Evolutionary conservation across 2,329 filamentous ascomycete genomes (phyloP).

Genomic region (Cladobotryum protrusum): DNA sequence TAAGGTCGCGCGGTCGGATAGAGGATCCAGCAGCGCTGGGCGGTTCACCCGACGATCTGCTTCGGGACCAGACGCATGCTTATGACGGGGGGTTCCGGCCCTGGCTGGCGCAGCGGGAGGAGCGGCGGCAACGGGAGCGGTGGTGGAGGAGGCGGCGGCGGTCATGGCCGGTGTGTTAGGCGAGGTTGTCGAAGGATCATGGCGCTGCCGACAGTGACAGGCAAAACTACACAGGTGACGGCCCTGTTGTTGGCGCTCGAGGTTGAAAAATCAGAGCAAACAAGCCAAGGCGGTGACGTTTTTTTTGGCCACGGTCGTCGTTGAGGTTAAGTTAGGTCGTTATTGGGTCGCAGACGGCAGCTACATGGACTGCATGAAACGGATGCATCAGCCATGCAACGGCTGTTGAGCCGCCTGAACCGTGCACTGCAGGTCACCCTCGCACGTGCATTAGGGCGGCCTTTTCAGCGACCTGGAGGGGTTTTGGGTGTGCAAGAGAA

Average conservation of each 20-base stretch:
- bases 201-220: constrained; percentile 13
- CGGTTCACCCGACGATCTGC: constrained; percentile 28
- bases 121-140: constrained; percentile 4
- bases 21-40: constrained; percentile 39
- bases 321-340: constrained; percentile 15
- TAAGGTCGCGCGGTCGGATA: constrained; percentile 72
- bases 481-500: too few species aligned
- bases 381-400: constrained; percentile 5
- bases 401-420: constrained; percentile 22
- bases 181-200: constrained; percentile 19
- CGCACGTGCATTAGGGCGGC: constrained; percentile 10
- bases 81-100: constrained; percentile 10
- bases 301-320: constrained; percentile 2
- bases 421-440: constrained; percentile 20
- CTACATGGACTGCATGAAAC: constrained; percentile 6
- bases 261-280: not conserved
- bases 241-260: not conserved
- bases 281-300: not conserved
- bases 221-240: not conserved
- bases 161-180: constrained; percentile 23
- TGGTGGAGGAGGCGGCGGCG: constrained; percentile 17
- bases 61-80: constrained; percentile 17
- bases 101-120: constrained; percentile 8
- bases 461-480: too few species aligned
- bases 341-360: constrained; percentile 15